A percentile compares a stretch with the other conserved stretches of the same genome.
Evolutionary conservation across 495 filamentous ascomycete species (phyloP).

Genomic region (Clavariopsis aquatica): DNA sequence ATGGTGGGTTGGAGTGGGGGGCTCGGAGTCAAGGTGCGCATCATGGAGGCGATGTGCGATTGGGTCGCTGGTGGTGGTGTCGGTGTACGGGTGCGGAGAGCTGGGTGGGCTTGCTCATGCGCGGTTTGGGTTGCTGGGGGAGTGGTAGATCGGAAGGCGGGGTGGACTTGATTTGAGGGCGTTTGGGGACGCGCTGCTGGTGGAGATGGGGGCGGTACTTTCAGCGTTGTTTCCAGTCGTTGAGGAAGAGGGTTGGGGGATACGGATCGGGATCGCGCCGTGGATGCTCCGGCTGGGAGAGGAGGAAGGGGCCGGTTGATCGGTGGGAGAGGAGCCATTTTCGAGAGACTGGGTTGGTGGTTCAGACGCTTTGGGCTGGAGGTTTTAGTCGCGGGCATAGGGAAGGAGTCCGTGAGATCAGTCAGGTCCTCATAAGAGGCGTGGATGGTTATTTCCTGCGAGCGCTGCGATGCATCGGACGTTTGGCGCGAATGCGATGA

Average conservation of each 20-base stretch:
- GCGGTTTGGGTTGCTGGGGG: background rate
- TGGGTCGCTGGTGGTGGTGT: background rate
- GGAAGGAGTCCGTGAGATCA: conserved; percentile 7
- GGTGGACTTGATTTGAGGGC: conserved; percentile 6
- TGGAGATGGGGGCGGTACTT: background rate
- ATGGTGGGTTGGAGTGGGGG: background rate
- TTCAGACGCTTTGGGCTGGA: conserved; percentile 11
- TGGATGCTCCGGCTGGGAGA: conserved; percentile 10
- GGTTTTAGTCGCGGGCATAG: conserved; percentile 1
- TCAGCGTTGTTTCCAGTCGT: background rate
- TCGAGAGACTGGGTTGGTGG: background rate
- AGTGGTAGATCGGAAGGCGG: conserved; percentile 2
- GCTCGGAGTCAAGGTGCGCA: background rate
- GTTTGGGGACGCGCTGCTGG: background rate
- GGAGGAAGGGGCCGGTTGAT: conserved; percentile 27
- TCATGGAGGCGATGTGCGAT: background rate
- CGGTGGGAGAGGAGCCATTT: conserved; percentile 1
- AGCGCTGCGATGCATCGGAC: background rate
- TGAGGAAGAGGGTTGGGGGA: background rate
- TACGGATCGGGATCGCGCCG: conserved; percentile 6
- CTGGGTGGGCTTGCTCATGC: conserved; percentile 1
- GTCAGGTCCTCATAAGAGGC: conserved; percentile 31
- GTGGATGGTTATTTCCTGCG: conserved; percentile 33
- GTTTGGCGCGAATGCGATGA: conserved; percentile 19
- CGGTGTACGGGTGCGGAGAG: background rate